These are phyloP conservation scores for Globisporangium viniferum DNA, from an alignment of 352 stramenopile species.

Conservation along the genomic window DNA sequence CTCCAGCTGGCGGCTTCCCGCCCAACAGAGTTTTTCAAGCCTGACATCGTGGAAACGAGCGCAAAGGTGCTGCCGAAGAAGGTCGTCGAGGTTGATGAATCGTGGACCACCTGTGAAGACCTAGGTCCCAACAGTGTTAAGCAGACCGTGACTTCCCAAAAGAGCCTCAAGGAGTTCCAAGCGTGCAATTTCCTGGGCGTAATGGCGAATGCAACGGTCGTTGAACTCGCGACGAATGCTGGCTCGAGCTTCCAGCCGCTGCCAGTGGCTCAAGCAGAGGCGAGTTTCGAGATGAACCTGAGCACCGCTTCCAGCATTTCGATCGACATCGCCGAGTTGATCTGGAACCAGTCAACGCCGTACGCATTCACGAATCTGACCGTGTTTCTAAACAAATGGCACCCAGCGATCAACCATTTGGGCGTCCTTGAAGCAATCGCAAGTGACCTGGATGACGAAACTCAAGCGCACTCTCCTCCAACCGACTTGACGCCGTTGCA, in stretches of 20 bases:
- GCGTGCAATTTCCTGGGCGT: constrained; percentile 56
- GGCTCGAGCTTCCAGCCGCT: constrained; percentile 13
- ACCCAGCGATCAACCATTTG: constrained; percentile 27
- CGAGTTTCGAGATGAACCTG: constrained; percentile 56
- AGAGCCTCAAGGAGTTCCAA: constrained; percentile 32
- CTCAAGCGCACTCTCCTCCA: neutral
- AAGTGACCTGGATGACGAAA: neutral
- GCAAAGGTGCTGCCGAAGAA: constrained; percentile 41
- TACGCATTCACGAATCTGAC: constrained; percentile 38
- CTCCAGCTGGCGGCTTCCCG: constrained; percentile 43
- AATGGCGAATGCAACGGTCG: constrained; percentile 20
- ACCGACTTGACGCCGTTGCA: constrained; percentile 27
- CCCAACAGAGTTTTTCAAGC: constrained; percentile 41
- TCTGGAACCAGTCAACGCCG: constrained; percentile 28
- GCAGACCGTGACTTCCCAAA: constrained; percentile 24
- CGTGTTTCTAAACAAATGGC: constrained; percentile 47
- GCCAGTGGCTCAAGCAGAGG: constrained; percentile 27
- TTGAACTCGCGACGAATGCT: neutral
- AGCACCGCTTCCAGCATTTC: constrained; percentile 26
- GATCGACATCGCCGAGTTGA: constrained; percentile 29
- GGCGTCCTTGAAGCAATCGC: constrained; percentile 2
- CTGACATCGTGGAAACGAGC: constrained; percentile 40
- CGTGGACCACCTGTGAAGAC: constrained; percentile 33
- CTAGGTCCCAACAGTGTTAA: constrained; percentile 22
- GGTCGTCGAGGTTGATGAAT: constrained; percentile 34